These are phyloP conservation scores for Termitomyces eurrhizus DNA, from an alignment of 768 basidiomycete genomes.

Conservation along the genomic window DNA sequence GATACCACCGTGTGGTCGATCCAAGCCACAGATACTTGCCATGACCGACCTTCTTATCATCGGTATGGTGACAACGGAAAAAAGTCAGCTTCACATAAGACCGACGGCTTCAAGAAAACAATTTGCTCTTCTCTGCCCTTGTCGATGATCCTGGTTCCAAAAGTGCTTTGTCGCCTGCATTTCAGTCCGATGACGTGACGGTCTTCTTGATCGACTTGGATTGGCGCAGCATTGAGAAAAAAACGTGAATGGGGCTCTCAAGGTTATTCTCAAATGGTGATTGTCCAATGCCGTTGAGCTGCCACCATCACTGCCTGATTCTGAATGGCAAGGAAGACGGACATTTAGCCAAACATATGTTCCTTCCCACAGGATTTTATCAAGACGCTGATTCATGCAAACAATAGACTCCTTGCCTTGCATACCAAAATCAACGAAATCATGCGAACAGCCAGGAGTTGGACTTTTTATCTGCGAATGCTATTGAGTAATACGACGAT, in stretches of 20 bases:
- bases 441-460: neutral
- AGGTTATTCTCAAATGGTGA: no score
- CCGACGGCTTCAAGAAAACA: no score
- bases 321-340: no score
- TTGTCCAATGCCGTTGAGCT: no score
- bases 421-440: neutral
- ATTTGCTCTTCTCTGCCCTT: neutral
- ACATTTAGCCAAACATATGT: no score
- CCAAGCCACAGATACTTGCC: neutral
- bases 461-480: neutral
- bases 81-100: neutral
- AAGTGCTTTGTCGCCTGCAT: neutral
- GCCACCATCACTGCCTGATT: no score
- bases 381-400: neutral
- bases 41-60: neutral
- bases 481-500: neutral
- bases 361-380: no score
- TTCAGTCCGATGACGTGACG: neutral
- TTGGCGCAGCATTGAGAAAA: neutral
- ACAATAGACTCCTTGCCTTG: neutral
- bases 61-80: neutral
- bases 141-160: neutral
- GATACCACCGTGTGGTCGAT: neutral
- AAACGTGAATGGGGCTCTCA: no score
- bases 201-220: neutral